Evolutionary conservation across 1,284 basidiomycete genomes (phyloP), one percentile per base, ranked within the genome.

Genomic region (Cryptococcus hybrid): DNA sequence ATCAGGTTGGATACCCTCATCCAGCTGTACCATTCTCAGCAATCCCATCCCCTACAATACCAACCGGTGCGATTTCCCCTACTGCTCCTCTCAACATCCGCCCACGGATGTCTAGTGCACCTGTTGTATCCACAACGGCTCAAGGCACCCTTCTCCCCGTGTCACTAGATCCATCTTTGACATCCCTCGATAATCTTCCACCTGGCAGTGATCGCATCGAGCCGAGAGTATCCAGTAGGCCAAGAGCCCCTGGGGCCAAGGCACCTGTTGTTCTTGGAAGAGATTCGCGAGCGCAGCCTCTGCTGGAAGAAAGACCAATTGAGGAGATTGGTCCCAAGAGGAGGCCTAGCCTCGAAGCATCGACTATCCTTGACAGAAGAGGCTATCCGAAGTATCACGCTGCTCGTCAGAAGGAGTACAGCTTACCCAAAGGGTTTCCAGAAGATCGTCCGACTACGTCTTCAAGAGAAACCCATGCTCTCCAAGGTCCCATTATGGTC

Each of bases 91-190:
- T 51, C 8, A 42, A 38, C n/a, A n/a, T 51, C 1, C 50, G 50
- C 12, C 50, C 50, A 12, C 18, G 50, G 18, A 42, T 51, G 37
- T 39, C 50, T 13, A 51, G 58, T 36, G 55, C 54, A 18, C 54
- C 59, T 13, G 50, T 9, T 15, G 37, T 60, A 18, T 60, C 58
- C 11, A 43, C 63, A 3, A 58, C 56, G 46, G 51, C 55, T 24
- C 57, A 60, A 45, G 60, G 63, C 11, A 57, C 64, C 1, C 43
- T 63, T 30, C 57, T 57, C 13, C 59, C 58, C 7, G 59, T 47
- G 13, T 55, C 63, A 5, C n/a, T 49, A 0, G 52, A 56, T 7
- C 4, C 15, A 37, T 8, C 43, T 51, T 18, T 40, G 30, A n/a
- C 42, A 42, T 4, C 13, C 13, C 18, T 24, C 39, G 18, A 47